A percentile compares a stretch with the other conserved stretches of the same genome.
Evolutionary conservation across 495 filamentous ascomycete genomes (phyloP).

Genomic region (Penicillium roqueforti): DNA sequence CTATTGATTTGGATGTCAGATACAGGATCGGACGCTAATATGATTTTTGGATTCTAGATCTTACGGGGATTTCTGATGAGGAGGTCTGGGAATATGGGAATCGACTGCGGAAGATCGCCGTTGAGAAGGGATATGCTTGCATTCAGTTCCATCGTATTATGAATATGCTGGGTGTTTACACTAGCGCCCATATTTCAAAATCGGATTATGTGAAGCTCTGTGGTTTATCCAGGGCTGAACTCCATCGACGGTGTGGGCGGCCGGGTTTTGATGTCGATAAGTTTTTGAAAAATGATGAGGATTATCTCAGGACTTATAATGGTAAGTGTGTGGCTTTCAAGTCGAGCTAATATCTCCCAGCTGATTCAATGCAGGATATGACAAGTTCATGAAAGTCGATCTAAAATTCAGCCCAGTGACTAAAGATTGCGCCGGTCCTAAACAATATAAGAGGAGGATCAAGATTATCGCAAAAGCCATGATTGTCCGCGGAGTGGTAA

Average conservation of each 20-base stretch:
- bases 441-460: slow-evolving; percentile 10
- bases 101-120: slow-evolving; percentile 37
- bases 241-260: slow-evolving; percentile 3
- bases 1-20: not conserved
- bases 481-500: slow-evolving; percentile 6
- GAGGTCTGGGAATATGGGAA: slow-evolving; percentile 51
- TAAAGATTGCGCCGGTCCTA: not conserved
- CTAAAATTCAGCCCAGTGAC: slow-evolving; percentile 9
- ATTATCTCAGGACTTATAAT: slow-evolving; percentile 9
- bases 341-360: not conserved
- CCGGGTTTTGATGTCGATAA: slow-evolving; percentile 4
- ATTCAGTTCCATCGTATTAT: slow-evolving; percentile 8
- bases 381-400: slow-evolving; percentile 9
- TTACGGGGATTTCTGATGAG: slow-evolving; percentile 47
- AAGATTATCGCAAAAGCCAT: slow-evolving; percentile 5
- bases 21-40: not conserved
- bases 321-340: not conserved
- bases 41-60: slow-evolving; percentile 28
- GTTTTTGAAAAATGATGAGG: slow-evolving; percentile 4
- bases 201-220: slow-evolving; percentile 3
- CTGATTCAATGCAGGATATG: slow-evolving; percentile 3
- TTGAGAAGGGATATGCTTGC: slow-evolving; percentile 29
- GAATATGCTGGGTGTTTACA: slow-evolving; percentile 4
- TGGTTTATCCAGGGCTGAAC: not conserved
- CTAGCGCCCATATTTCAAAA: not conserved